Base-by-base conservation (phyloP, 1,139 yeast species). In the Saccharomycopsis hybrid region DNA sequence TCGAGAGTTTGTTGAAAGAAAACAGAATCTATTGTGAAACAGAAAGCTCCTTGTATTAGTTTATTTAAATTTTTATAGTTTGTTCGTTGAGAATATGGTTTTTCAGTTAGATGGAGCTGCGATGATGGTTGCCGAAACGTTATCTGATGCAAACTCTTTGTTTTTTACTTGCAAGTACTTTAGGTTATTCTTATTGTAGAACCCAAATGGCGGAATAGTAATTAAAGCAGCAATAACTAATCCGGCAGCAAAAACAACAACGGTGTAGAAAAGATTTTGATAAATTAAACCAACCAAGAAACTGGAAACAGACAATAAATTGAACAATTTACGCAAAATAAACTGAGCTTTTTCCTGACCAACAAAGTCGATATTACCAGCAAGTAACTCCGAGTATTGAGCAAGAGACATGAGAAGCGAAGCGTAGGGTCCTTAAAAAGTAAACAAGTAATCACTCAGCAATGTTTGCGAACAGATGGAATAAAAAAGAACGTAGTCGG, bases 121-220 rank as follows among this genome's bases (percentile, higher is more conserved):
- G 25, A 54, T 52, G 3, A 37, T 35, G 11, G 43, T 46, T 8
- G 37, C 44, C 9, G 52, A 46, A 27, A 44, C 36, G 40, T 25
- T 38, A 5, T 32, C 41, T 18, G 44, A 32, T 4, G 24, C 24
- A n/a, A 41, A 32, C 9, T 24, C 27, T 29, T 29, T 13, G 44
- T 52, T 51, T 40, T 41, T 48, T 9, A 55, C 58, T 36, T 59
- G 52, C 35, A 69, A 65, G 74, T 77, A 80, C 54, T 57, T 61
- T 31, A 72, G 65, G 9, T 78, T 77, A 57, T 76, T 60, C 57
- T 70, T 65, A 48, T 71, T 77, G 62, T 73, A 81, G 37, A 60
- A 53, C 1, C 80, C 71, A 71, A 79, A 78, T 38, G 81, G 74
- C 42, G 85, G 82, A 41, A 77, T 67, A 11, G 71, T 70, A 4